Evolutionary conservation across 345 rosid genomes (phyloP), one percentile per base, ranked within the genome.

Genomic region (Zanthoxylum bungeanum): DNA sequence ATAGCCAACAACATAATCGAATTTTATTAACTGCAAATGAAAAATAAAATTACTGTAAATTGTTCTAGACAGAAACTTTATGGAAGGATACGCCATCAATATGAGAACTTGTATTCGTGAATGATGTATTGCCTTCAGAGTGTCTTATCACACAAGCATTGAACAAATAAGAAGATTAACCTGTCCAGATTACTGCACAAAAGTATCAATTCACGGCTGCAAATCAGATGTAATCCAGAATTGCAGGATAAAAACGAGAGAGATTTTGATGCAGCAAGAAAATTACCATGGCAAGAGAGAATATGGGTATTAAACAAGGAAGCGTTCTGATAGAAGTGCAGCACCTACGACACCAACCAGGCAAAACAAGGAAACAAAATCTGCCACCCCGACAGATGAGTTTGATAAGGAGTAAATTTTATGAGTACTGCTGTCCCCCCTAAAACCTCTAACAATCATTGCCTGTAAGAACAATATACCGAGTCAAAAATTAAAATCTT

Each of bases 371-470:
- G 98, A 87, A 33, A 88, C 67, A 24, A 85, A 39, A 81, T 94
- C 86, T 33, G 97, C 88, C 7, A 84, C 37, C 55, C 89, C 82
- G 27, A 76, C 22, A 1, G 94, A 80, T 24, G 96, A 77, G 4
- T 83, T 77, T 0, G 91, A 83, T 44, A 79, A 77, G 68, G 86
- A 86, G 82, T 89, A 88, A 36, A 93, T 82, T 74, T 86, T 84
- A 75, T 93, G 93, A 74, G 80, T 74, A 69, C 75, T 80, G 77
- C 97, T 85, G 74, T 94, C 87, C 53, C 98, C 98, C 75, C 86
- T 84, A 76, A 92, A 94, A 33, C 98, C 98, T 75, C 98, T 85
- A 17, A 92, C 87, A 69, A 94, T 94, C 98, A 94, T 94, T n/a
- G 98, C 98, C 98, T 94, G 82, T 36, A 60, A 69, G 71, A 36